A percentile compares a stretch with the other conserved stretches of the same genome.
Evolutionary conservation across 2,329 filamentous ascomycete genomes (phyloP).

Genomic region (Aphanocladium album): DNA sequence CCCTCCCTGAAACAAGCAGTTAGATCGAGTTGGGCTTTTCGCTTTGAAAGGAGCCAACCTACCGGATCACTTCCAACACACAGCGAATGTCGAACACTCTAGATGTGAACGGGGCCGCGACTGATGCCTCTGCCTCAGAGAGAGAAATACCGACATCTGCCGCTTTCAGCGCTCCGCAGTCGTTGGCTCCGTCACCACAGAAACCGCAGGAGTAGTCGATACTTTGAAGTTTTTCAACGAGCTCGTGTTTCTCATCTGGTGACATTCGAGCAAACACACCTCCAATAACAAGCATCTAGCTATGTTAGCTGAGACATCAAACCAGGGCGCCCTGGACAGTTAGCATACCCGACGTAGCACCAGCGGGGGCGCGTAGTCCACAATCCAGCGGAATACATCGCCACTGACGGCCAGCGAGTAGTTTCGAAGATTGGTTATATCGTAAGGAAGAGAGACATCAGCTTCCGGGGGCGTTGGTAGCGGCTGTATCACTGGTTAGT

Average conservation of each 20-base stretch:
- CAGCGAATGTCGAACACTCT: constrained; percentile 94
- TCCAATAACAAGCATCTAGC: constrained; percentile 78
- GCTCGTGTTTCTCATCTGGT: constrained; percentile 95
- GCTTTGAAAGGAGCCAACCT: constrained; percentile 19
- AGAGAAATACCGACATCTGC: constrained; percentile 96
- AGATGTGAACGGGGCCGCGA: constrained; percentile 96
- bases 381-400: constrained; percentile 93
- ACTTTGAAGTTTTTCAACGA: constrained; percentile 94
- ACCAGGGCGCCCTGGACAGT: neutral
- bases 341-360: constrained; percentile 61
- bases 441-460: constrained; percentile 81
- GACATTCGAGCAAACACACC: constrained; percentile 98
- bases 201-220: constrained; percentile 95
- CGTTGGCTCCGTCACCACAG: constrained; percentile 95
- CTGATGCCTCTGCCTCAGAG: constrained; percentile 94
- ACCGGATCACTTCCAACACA: constrained; percentile 85
- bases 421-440: constrained; percentile 73
- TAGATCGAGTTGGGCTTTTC: constrained; percentile 14
- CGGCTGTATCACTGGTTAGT: constrained; percentile 47
- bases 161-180: constrained; percentile 93
- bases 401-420: constrained; percentile 88
- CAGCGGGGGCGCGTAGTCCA: constrained; percentile 82
- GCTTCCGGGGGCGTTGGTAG: constrained; percentile 62
- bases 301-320: constrained; percentile 1
- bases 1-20: constrained; percentile 60